Conservation (phyloP, 768 basidiomycete genomes). For the Rhizopogon vesiculosus region DNA sequence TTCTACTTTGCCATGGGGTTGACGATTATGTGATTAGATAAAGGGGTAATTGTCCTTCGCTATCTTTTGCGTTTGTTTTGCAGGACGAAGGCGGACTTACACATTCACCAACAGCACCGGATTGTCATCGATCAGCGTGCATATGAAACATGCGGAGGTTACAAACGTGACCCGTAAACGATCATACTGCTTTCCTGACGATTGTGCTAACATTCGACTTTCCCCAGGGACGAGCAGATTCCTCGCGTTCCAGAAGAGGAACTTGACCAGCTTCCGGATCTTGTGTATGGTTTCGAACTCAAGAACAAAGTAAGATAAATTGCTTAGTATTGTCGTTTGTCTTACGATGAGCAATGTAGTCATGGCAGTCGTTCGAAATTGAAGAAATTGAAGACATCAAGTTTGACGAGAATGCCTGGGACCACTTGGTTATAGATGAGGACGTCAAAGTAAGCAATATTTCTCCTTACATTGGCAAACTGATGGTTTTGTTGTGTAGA, state of each 20-base stretch:
- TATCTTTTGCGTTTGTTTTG: constrained; percentile 38
- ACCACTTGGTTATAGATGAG: constrained; percentile 49
- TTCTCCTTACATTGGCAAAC: background rate
- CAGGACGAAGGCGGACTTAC: constrained; percentile 57
- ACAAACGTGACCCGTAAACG: too few species aligned
- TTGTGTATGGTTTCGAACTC: constrained; percentile 61
- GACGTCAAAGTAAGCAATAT: constrained; percentile 36
- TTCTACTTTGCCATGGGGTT: background rate
- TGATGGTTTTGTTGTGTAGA: constrained; percentile 25
- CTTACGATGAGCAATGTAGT: background rate
- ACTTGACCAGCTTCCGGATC: constrained; percentile 2
- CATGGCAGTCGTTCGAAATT: too few species aligned
- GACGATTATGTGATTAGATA: constrained; percentile 2
- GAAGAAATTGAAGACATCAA: too few species aligned
- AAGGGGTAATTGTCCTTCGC: constrained; percentile 13
- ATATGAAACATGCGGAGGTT: background rate
- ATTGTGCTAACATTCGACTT: too few species aligned
- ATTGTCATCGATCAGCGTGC: background rate
- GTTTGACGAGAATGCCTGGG: constrained; percentile 41
- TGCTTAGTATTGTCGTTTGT: background rate
- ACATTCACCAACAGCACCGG: constrained; percentile 28
- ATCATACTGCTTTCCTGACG: too few species aligned
- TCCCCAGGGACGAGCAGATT: background rate
- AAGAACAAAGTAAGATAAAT: constrained; percentile 35
- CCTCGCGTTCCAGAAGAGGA: background rate